Evolutionary conservation across 768 basidiomycete genomes (phyloP).

Genomic region (Tylopilus balloui): DNA sequence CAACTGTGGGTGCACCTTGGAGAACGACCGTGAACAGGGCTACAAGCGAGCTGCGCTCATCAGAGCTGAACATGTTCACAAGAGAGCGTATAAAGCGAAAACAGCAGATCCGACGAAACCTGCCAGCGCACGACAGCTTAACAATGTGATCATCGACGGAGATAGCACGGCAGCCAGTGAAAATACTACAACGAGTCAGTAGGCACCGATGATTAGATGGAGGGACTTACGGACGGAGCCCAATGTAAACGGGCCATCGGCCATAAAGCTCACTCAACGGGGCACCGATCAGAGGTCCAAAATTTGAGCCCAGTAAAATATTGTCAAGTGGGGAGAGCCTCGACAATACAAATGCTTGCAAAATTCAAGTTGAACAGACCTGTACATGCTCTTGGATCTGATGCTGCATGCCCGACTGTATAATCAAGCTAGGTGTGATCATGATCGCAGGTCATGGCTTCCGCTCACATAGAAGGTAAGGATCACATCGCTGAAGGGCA

Average conservation of each 20-base stretch:
- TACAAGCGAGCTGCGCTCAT: conserved; percentile 22
- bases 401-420: conserved; percentile 26
- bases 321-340: neutral
- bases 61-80: conserved; percentile 21
- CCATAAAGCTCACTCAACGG: conserved; percentile 25
- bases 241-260: conserved; percentile 19
- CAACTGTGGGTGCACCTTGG: conserved; percentile 26
- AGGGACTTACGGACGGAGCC: conserved; percentile 16
- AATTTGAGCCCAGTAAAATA: conserved; percentile 10
- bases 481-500: conserved; percentile 16
- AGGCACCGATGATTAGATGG: neutral
- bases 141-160: conserved; percentile 14
- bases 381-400: conserved; percentile 25
- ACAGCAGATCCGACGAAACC: conserved; percentile 20
- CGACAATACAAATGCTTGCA: neutral
- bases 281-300: conserved; percentile 21
- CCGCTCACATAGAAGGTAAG: conserved; percentile 25
- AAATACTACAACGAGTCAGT: conserved; percentile 14
- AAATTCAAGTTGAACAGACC: conserved; percentile 21
- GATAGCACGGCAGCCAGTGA: conserved; percentile 19
- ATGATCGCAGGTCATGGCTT: neutral
- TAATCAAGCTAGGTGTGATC: neutral
- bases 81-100: conserved; percentile 24
- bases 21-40: conserved; percentile 24
- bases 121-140: conserved; percentile 19